These are phyloP conservation scores for Carex parvula DNA, from an alignment of 176 grass and related monocot genomes.

Conservation along the genomic window DNA sequence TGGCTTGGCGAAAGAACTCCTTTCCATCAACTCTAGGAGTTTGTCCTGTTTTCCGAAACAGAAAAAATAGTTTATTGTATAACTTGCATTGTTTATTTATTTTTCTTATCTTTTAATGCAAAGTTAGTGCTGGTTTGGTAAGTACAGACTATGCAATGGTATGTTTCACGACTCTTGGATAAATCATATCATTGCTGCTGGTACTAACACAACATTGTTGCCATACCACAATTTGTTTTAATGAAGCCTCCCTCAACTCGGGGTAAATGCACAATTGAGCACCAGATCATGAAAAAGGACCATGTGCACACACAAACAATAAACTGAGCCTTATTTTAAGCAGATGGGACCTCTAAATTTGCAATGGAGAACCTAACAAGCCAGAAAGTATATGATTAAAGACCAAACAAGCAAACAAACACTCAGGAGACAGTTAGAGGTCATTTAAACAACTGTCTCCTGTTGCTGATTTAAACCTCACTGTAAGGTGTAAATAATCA, in stretches of 20 bases:
- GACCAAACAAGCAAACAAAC: neutral
- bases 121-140: neutral
- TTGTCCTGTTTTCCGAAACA: conserved; percentile 41
- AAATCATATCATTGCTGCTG: neutral
- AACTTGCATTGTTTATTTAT: neutral
- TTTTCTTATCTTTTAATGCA: neutral
- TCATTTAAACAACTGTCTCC: neutral
- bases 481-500: neutral
- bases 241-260: neutral
- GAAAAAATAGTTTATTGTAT: neutral
- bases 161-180: neutral
- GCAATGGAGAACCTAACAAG: neutral
- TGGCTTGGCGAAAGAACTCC: conserved; percentile 96
- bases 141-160: neutral
- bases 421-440: neutral
- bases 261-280: neutral
- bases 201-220: neutral
- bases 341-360: neutral
- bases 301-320: neutral
- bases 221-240: neutral
- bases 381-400: neutral
- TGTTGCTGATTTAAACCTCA: neutral
- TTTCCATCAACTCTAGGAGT: conserved; percentile 73
- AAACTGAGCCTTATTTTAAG: neutral
- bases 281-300: neutral